phyloP scores from a whole-genome alignment of 106 monocot genomes.

The Acanthochlamys bracteata region DNA sequence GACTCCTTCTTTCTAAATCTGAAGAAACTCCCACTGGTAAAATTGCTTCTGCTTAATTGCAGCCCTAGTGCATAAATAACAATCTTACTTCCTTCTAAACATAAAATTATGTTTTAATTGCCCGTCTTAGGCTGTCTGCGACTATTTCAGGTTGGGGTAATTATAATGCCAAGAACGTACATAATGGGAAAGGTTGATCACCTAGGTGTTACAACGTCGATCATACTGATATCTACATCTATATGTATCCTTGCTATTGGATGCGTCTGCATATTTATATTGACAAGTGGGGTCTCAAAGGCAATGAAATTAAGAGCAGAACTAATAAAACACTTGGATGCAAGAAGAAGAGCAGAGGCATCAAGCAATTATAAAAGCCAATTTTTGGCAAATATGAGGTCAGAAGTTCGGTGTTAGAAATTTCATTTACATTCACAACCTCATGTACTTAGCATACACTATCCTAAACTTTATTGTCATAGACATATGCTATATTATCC shows the following conservation, averaged over 20 bases:
- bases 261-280: constrained; percentile 40
- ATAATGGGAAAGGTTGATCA: constrained; percentile 63
- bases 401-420: too few species aligned
- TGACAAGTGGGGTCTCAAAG: constrained; percentile 55
- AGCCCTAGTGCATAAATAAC: too few species aligned
- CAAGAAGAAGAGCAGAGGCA: constrained; percentile 61
- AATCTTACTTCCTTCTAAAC: too few species aligned
- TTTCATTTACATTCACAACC: too few species aligned
- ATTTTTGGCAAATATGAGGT: constrained; percentile 66
- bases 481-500: too few species aligned
- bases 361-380: constrained; percentile 66
- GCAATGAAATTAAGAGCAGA: constrained; percentile 56
- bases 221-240: constrained; percentile 39
- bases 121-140: not conserved
- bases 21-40: constrained; percentile 46
- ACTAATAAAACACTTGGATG: constrained; percentile 56
- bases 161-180: constrained; percentile 51
- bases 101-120: too few species aligned
- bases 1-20: constrained; percentile 55
- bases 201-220: constrained; percentile 40
- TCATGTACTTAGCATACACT: too few species aligned
- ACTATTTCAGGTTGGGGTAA: constrained; percentile 44
- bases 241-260: constrained; percentile 37
- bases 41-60: too few species aligned
- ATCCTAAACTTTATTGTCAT: too few species aligned